Evolutionary conservation across 2,329 filamentous ascomycete species (phyloP), one percentile per base, ranked within the genome.

Genomic region (Macrophomina tecta): DNA sequence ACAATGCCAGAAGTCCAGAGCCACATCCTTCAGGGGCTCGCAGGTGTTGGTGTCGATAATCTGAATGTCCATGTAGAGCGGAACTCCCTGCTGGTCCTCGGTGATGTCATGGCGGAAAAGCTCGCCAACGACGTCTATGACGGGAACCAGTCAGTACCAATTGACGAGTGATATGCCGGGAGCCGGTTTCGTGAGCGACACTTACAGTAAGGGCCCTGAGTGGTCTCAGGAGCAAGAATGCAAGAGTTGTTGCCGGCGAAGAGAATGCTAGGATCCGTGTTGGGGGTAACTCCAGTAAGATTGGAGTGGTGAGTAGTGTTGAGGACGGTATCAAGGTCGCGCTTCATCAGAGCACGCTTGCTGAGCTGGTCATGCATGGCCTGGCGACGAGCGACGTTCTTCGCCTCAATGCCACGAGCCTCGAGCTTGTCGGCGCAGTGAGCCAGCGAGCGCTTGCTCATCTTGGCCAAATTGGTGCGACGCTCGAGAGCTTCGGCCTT

Each of bases 41-140:
- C 85, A 87, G 3, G 84, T 86, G 52, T 81, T 77, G 42, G 85
- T 79, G 68, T 87, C 85, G 63, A 87, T 79, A 65, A 87, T 78
- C 73, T 87, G 85, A 68, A 85, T 80, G 70, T 86, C 84, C 11
- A 86, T 73, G 3, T 80, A 80, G 45, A 86, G 73, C 28, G 80
- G 79, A 30, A 87, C 77, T 56, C 85, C 85, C 8, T 71, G 68
- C 72, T 86, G 79, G 14, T 76, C 75, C 52, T 86, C 83, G 16
- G 76, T 79, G 45, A 87, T 74, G 69, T 87, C 76, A 36, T 77
- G 69, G 32, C 85, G 81, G 67, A 87, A 73, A 61, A 81, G 79
- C 72, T 87, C 84, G 36, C 85, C 85, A 23, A 77, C 72, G 56
- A 87, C 83, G 6, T 62, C n/a, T 36, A 9, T 12, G 18, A 14